Conservation (phyloP, 768 basidiomycete species). For the Amanita brunnescens region DNA sequence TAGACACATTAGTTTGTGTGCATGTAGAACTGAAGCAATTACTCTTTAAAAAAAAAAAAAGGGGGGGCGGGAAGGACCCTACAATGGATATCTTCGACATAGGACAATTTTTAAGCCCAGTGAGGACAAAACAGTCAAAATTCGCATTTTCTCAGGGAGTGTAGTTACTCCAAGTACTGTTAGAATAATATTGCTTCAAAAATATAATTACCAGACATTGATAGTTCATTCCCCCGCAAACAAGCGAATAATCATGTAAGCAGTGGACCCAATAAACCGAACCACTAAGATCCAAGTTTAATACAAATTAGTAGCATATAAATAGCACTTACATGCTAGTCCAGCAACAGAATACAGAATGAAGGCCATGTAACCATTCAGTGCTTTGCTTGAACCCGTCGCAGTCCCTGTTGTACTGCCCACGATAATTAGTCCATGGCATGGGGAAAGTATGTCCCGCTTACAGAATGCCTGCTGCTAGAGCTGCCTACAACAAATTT, state of each 20-base stretch:
- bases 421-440: background rate
- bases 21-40: too few species aligned
- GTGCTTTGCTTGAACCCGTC: constrained; percentile 39
- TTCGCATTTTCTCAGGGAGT: too few species aligned
- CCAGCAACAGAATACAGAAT: constrained; percentile 83
- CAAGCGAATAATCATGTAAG: constrained; percentile 77
- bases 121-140: too few species aligned
- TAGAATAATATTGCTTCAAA: too few species aligned
- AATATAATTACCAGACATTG: too few species aligned
- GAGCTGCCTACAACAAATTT: constrained; percentile 37
- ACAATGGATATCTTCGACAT: too few species aligned
- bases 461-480: constrained; percentile 70
- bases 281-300: constrained; percentile 44
- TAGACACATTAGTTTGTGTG: too few species aligned
- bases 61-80: too few species aligned
- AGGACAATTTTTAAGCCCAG: too few species aligned
- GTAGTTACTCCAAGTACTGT: too few species aligned
- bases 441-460: constrained; percentile 16
- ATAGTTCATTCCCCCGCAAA: constrained; percentile 75
- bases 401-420: constrained; percentile 45
- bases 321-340: constrained; percentile 64
- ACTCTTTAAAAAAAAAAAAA: too few species aligned
- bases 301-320: background rate
- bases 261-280: constrained; percentile 74
- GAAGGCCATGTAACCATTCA: constrained; percentile 85